Conservation (phyloP, 768 basidiomycete genomes). For the Agrocybe praecox region DNA sequence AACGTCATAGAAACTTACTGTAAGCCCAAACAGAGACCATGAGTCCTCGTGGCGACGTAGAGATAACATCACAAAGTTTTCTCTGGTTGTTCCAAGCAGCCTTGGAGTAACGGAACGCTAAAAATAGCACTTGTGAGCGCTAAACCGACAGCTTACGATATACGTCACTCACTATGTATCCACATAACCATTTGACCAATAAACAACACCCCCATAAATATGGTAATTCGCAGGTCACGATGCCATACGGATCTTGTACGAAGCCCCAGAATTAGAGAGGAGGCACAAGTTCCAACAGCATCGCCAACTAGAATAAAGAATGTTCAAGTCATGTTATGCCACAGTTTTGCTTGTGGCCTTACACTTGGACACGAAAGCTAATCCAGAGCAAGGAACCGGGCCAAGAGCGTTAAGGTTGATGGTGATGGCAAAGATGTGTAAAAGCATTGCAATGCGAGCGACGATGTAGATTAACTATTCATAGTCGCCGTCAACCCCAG, state of each 20-base stretch:
- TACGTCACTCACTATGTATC: constrained; percentile 28
- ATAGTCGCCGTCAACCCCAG: not conserved
- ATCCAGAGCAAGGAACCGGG: constrained; percentile 32
- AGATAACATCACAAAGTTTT: constrained; percentile 31
- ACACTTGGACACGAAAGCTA: constrained; percentile 36
- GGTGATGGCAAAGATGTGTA: constrained; percentile 33
- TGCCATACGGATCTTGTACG: constrained; percentile 37
- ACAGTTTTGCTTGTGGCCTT: not conserved
- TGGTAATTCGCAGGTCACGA: constrained; percentile 23
- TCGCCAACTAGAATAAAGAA: constrained; percentile 25
- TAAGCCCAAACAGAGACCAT: constrained; percentile 33
- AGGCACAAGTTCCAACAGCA: constrained; percentile 32
- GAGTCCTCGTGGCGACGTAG: constrained; percentile 30
- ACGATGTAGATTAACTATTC: constrained; percentile 30
- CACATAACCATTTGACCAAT: constrained; percentile 32
- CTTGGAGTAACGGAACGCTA: constrained; percentile 34
- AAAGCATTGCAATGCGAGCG: constrained; percentile 32
- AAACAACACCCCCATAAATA: constrained; percentile 22
- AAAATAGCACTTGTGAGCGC: constrained; percentile 1
- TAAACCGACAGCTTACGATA: not conserved
- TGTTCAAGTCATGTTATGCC: not conserved
- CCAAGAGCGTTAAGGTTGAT: constrained; percentile 35
- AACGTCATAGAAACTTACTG: constrained; percentile 21
- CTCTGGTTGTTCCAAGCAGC: constrained; percentile 29
- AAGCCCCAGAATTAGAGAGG: constrained; percentile 34